Evolutionary conservation across 768 basidiomycete genomes (phyloP).

Genomic region (Pleurotus tuoliensis): DNA sequence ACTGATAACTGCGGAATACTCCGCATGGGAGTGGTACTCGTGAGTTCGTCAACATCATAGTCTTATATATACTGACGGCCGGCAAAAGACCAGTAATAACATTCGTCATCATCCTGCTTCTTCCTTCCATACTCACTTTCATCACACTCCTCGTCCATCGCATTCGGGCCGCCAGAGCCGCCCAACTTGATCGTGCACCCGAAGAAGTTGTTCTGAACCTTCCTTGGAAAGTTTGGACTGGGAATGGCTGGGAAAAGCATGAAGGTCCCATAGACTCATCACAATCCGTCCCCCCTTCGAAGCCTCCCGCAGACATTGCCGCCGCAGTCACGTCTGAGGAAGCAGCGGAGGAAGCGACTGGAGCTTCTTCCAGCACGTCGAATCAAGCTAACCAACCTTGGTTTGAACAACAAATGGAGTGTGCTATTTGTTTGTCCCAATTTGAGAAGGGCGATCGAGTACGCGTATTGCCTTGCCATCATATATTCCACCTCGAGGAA

Average conservation of each 20-base stretch:
- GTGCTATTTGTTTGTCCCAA: constrained; percentile 88
- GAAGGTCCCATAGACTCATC: constrained; percentile 34
- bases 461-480: constrained; percentile 88
- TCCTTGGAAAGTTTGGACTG: constrained; percentile 83
- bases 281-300: constrained; percentile 21
- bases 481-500: constrained; percentile 92
- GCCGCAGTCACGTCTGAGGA: constrained; percentile 21
- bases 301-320: constrained; percentile 22
- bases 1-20: constrained; percentile 73
- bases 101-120: constrained; percentile 81
- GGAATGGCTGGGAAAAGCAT: constrained; percentile 77
- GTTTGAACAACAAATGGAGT: constrained; percentile 83
- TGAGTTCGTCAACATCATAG: constrained; percentile 31
- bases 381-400: constrained; percentile 48
- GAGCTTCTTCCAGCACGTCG: constrained; percentile 36
- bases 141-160: constrained; percentile 88
- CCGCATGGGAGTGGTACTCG: constrained; percentile 94
- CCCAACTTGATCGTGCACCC: constrained; percentile 79
- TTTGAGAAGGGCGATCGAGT: constrained; percentile 88
- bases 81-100: constrained; percentile 71
- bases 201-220: constrained; percentile 74
- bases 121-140: constrained; percentile 87
- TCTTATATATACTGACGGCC: constrained; percentile 11
- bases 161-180: constrained; percentile 76
- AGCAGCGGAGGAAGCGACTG: constrained; percentile 13